These are phyloP conservation scores for Solanum hybrid DNA, from an alignment of 305 asterid species.

Conservation along the genomic window DNA sequence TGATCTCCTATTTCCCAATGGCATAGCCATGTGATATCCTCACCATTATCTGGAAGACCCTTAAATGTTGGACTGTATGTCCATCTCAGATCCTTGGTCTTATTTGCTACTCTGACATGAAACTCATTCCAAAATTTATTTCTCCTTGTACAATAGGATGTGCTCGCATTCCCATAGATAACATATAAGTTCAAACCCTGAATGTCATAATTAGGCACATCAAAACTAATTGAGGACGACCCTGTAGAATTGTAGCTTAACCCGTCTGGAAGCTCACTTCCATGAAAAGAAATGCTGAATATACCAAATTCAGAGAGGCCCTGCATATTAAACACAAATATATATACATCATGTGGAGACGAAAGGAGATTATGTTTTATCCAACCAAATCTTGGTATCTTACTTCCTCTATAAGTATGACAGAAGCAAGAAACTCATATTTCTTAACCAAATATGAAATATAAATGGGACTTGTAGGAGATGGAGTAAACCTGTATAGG, in stretches of 20 bases:
- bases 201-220: background rate
- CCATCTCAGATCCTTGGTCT: background rate
- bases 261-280: background rate
- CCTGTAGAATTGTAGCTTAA: background rate
- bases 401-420: background rate
- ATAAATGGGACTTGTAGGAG: background rate
- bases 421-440: background rate
- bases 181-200: background rate
- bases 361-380: background rate
- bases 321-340: background rate
- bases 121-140: background rate
- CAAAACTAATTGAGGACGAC: background rate
- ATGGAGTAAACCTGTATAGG: background rate
- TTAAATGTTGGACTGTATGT: background rate
- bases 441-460: background rate
- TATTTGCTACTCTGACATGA: background rate
- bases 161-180: background rate
- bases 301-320: conserved; percentile 10
- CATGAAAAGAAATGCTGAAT: conserved; percentile 6
- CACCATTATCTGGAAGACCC: background rate
- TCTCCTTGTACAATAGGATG: background rate
- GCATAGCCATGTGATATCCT: background rate
- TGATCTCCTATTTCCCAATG: background rate
- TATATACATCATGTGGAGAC: background rate
- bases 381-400: background rate